Base-by-base conservation (phyloP, 1,284 basidiomycete genomes). In the Golubevia pallescens region DNA sequence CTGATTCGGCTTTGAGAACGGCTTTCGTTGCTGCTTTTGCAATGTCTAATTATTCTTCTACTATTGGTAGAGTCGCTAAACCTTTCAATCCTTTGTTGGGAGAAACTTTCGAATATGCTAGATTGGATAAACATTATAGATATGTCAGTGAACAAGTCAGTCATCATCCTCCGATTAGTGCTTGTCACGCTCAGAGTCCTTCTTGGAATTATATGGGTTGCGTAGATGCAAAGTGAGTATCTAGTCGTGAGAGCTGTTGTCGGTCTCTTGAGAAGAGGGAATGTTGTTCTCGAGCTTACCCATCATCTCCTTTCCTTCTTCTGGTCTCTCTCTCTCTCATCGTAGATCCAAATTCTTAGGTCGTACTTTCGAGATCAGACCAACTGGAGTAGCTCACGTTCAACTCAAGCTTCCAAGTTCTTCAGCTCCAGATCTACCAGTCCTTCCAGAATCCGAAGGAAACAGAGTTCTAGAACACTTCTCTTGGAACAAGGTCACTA, bases 1-100 rank as follows among this genome's bases (percentile, higher is more conserved):
- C 86, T 42, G 93, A 97, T 79, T 90, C 93, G 4, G 89, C 92
- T 58, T 90, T 91, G 65, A 90, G 96, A 5, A 91, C 97, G 66
- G 95, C 94, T 0, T 99, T 92, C 80, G 94, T 99, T 2, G 94
- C 93, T 10, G 96, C 94, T 0, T 99, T 98, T 86, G 96, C 95
- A 1, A 97, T 97, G 93, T 94, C 93, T 53, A 98, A 98, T 87
- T 98, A 99, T 87, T 94, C 93, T 10, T 95, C 93, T 28, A 98
- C 96, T 0, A 94, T 97, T 73, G 86, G 85, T 2, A 74, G 84
- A 34, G 71, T 85, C 57, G 82, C 84, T 55, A 84, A 84, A 68
- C 80, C 78, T 2, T 81, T 86, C 73, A 85, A 82, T 73, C 87
- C 86, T 5, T 73, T 87, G 61, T 82, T 91, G 81, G 88, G 90